phyloP scores from a whole-genome alignment of 2,329 filamentous ascomycete species.

The Biscogniauxia sp. region DNA sequence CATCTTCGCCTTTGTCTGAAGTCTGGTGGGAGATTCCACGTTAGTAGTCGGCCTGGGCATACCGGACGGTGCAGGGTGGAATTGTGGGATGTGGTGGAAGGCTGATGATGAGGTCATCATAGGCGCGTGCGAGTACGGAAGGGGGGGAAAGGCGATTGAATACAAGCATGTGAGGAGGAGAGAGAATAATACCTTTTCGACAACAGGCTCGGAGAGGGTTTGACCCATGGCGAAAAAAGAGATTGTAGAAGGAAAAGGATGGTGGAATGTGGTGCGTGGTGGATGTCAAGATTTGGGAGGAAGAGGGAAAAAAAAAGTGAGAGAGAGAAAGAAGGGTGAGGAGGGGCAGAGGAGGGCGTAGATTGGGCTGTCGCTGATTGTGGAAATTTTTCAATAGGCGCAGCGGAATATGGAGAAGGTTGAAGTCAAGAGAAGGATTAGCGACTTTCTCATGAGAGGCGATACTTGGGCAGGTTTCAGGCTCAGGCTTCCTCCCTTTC shows the following conservation, averaged over 20 bases:
- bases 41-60: conserved; percentile 23
- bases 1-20: conserved; percentile 89
- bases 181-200: conserved; percentile 83
- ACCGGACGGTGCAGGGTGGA: neutral
- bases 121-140: conserved; percentile 16
- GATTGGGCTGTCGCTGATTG: conserved; percentile 14
- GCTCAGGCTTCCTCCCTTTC: neutral
- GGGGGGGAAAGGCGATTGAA: conserved; percentile 19
- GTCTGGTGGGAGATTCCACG: conserved; percentile 50
- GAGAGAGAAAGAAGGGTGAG: neutral
- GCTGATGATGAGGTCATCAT: conserved; percentile 20
- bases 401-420: conserved; percentile 6
- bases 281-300: conserved; percentile 22
- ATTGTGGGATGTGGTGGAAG: conserved; percentile 7
- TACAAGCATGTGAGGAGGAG: conserved; percentile 15
- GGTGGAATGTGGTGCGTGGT: conserved; percentile 24
- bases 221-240: conserved; percentile 75
- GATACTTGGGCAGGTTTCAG: neutral
- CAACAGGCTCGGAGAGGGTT: conserved; percentile 97
- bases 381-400: conserved; percentile 23
- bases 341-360: conserved; percentile 1
- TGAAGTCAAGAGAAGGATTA: neutral
- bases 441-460: neutral
- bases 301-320: conserved; percentile 18
- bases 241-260: conserved; percentile 15